Base-by-base conservation (phyloP, 2,329 filamentous ascomycete species). In the Graphium sp. region DNA sequence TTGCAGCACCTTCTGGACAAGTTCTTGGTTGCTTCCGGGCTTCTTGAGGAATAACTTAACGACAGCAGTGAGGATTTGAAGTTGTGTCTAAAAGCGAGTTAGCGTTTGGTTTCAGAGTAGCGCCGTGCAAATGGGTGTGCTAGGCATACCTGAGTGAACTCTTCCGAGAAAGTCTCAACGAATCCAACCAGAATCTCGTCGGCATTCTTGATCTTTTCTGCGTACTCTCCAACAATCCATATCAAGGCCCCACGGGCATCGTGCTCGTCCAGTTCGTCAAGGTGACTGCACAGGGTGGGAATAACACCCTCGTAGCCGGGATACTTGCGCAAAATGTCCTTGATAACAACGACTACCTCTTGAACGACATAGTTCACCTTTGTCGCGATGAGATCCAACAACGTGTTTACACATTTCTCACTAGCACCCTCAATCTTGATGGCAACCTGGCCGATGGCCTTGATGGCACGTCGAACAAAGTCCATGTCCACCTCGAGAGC, bases 291-390 rank as follows among this genome's bases (percentile, higher is more conserved):
- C 10, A 98, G 65, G 1, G 84, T 92, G 3, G 87, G 87, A 41
- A 98, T 98, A 40, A 98, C 92, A 17, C 85, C 89, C 55, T 98
- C 89, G 44, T 94, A 98, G 13, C 89, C 89, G 7, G 87, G 85
- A 43, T 98, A 98, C 53, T 93, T 93, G 39, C 89, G 71, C 56
- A 98, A 78, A 35, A 98, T 95, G 40, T 98, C 89, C 58, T 93
- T 95, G 60, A 95, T 93, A 26, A 98, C 89, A n/a, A 98, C 83
- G 36, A 95, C 76, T 1, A 89, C 87, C 55, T 98, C 89, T 52
- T 98, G 89, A 8, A 98, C 89, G 28, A 98, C 89, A 46, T 98
- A 98, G 58, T 94, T 94, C 52, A 95, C 87, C 56, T 95, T 95
- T 34, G 84, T 93, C 37, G 87, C 80, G 48, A 98, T 94, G 26